Percentiles rank a stretch among this genome's conserved stretches.
These are phyloP conservation scores for Mortierella sp. DNA, from an alignment of 371 early-diverging fungal genomes.

Conservation along the genomic window DNA sequence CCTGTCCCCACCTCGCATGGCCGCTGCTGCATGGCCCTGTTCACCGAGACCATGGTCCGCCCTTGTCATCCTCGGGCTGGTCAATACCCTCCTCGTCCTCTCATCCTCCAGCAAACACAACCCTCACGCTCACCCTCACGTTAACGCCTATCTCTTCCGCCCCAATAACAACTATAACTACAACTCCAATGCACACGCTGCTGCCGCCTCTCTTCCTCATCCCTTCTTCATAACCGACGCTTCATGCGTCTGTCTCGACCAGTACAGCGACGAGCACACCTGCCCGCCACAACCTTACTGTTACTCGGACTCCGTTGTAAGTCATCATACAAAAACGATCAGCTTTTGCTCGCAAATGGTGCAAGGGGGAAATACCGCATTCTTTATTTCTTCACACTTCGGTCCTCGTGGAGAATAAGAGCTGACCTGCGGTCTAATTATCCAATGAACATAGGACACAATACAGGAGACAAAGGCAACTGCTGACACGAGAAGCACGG, in stretches of 20 bases:
- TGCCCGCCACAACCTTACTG: neutral
- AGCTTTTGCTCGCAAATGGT: neutral
- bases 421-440: neutral
- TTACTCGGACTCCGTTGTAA: neutral
- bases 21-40: conserved; percentile 6
- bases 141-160: neutral
- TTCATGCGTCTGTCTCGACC: conserved; percentile 1
- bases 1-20: conserved; percentile 9
- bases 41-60: conserved; percentile 3
- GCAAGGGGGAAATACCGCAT: neutral
- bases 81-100: neutral
- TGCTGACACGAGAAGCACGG: neutral
- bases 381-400: neutral
- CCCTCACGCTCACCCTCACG: neutral
- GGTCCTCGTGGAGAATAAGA: neutral
- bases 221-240: neutral
- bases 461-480: neutral
- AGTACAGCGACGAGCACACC: neutral
- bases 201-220: neutral
- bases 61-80: neutral
- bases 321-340: neutral
- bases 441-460: conserved; percentile 7
- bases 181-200: neutral
- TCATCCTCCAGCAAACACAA: neutral
- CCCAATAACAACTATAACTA: neutral